A percentile compares a stretch with the other conserved stretches of the same genome.
Evolutionary conservation across 1,284 basidiomycete species (phyloP).

Genomic region (Leccinum pseudoinsigne): DNA sequence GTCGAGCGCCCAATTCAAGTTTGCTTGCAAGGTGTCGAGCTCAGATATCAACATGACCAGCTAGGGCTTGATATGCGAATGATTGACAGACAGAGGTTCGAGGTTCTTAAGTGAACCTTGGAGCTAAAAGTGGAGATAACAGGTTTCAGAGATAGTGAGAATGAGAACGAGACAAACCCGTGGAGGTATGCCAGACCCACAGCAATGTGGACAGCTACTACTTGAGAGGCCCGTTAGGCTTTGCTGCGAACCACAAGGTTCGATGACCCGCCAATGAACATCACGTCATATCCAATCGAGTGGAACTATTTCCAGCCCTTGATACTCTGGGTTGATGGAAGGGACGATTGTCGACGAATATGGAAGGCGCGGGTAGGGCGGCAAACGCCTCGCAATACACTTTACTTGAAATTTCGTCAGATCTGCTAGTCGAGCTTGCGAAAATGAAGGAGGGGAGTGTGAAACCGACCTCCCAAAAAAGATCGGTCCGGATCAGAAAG

Average conservation of each 20-base stretch:
- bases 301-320: background rate
- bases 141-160: background rate
- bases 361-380: background rate
- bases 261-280: background rate
- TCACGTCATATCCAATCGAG: background rate
- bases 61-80: background rate
- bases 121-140: background rate
- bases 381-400: background rate
- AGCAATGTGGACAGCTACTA: background rate
- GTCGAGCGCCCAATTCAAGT: conserved; percentile 26
- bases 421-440: background rate
- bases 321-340: background rate
- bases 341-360: background rate
- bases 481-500: background rate
- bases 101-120: background rate
- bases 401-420: background rate
- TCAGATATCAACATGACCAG: conserved; percentile 8
- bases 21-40: conserved; percentile 18
- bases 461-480: background rate
- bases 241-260: background rate
- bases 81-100: background rate
- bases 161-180: background rate
- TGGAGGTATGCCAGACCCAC: background rate
- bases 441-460: background rate
- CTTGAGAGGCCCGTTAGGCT: background rate